These are phyloP conservation scores for Nicotiana undulata DNA, from an alignment of 257 asterid genomes.

Conservation along the genomic window DNA sequence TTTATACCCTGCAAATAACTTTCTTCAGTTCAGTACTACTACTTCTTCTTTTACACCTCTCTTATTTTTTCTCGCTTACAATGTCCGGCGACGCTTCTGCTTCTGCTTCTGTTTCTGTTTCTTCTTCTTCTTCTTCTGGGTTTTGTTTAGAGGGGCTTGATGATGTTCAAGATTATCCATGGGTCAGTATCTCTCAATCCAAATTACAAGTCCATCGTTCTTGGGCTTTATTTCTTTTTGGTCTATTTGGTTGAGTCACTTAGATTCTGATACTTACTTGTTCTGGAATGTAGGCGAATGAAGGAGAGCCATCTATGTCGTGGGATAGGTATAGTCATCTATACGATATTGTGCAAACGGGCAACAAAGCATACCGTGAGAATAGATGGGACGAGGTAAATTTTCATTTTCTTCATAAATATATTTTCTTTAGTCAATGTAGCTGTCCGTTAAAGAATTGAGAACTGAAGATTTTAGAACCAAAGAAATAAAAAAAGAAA, in stretches of 20 bases:
- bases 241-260: neutral
- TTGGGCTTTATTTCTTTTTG: neutral
- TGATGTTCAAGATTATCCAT: conserved; percentile 58
- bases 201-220: neutral
- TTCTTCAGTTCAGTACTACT: neutral
- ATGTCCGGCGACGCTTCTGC: conserved; percentile 27
- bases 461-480: neutral
- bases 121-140: conserved; percentile 26
- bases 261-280: neutral
- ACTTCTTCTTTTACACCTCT: neutral
- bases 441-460: neutral
- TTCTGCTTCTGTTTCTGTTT: conserved; percentile 8
- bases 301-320: conserved; percentile 55
- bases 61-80: neutral
- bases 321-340: conserved; percentile 56
- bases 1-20: neutral
- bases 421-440: neutral
- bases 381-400: conserved; percentile 65
- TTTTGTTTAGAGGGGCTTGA: conserved; percentile 57
- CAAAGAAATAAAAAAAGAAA: neutral
- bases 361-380: conserved; percentile 65
- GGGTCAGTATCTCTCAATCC: conserved; percentile 30
- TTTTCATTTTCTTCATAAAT: neutral
- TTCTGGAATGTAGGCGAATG: conserved; percentile 29
- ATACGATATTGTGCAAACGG: conserved; percentile 49